Base-by-base conservation (phyloP, 257 asterid genomes). In the Fraxinus anomala region DNA sequence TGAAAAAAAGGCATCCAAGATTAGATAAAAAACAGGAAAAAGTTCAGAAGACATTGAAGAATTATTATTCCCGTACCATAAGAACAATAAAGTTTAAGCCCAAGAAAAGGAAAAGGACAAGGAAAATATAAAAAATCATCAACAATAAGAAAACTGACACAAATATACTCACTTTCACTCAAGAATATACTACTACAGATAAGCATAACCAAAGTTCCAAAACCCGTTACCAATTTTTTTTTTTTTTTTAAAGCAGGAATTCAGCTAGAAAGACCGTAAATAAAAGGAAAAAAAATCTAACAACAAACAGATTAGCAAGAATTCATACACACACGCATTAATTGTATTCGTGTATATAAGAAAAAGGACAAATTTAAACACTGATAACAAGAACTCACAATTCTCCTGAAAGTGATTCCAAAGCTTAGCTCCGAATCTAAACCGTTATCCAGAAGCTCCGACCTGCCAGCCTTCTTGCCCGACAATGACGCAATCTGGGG, bases 371-470 rank as follows among this genome's bases (percentile, higher is more conserved):
- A 12, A 1, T 42, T 26, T 36, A 26, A 70, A n/a, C 37, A 26
- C 51, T 26, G 16, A 19, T 5, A 0, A 71, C 3, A 33, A 77
- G 40, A 73, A 84, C 99, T 92, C 89, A 96, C 99, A 80, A 96
- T 96, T 85, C 96, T 88, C 78, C 95, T 88, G 81, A 89, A 91
- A 31, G 97, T 82, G 76, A 91, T 88, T 76, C 86, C 89, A 69
- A 89, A 87, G 86, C 86, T 82, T 78, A 93, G 85, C 85, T 96
- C 99, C 24, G 94, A 90, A 89, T 93, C 99, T 84, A 92, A 79
- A 70, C 92, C 89, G 13, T 61, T 82, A 6, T 79, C 91, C 8
- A 70, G 37, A 67, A n/a, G 70, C 70, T 90, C 92, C 19, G 80
- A 44, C 72, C 75, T 82, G 19, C 83, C 94, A 40, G 17, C 26